These are phyloP conservation scores for Sporothrix brasiliensis DNA, from an alignment of 2,329 filamentous ascomycete species.

Conservation along the genomic window DNA sequence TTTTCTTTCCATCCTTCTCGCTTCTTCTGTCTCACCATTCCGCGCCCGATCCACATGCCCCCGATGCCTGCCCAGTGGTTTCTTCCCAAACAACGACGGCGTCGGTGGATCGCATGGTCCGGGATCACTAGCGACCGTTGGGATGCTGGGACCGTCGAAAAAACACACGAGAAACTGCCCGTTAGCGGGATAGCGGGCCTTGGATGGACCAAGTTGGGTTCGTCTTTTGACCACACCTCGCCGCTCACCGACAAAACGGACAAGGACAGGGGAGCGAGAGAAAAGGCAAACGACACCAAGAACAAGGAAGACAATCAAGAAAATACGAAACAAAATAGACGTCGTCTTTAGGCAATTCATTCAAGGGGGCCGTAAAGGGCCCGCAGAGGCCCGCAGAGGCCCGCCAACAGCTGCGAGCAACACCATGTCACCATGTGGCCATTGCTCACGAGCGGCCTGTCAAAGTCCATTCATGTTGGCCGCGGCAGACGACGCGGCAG, in stretches of 20 bases:
- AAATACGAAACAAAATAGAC: not conserved
- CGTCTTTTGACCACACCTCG: conserved; percentile 11
- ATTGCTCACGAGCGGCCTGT: not conserved
- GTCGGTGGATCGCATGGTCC: not conserved
- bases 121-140: conserved; percentile 1
- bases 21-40: not conserved
- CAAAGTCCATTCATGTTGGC: not conserved
- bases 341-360: not conserved
- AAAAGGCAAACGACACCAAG: not conserved
- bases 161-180: not conserved
- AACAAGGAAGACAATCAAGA: not conserved
- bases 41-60: not conserved
- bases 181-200: not conserved
- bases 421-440: no score
- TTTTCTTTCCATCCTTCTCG: not conserved
- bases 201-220: conserved; percentile 12
- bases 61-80: conserved; percentile 4
- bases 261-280: not conserved
- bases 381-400: no score
- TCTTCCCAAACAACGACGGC: not conserved
- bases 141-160: not conserved
- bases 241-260: conserved; percentile 12
- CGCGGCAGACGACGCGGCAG: not conserved
- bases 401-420: not conserved
- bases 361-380: not conserved